These are phyloP conservation scores for Aspergillus ustus DNA, from an alignment of 2,329 filamentous ascomycete genomes.

Conservation along the genomic window DNA sequence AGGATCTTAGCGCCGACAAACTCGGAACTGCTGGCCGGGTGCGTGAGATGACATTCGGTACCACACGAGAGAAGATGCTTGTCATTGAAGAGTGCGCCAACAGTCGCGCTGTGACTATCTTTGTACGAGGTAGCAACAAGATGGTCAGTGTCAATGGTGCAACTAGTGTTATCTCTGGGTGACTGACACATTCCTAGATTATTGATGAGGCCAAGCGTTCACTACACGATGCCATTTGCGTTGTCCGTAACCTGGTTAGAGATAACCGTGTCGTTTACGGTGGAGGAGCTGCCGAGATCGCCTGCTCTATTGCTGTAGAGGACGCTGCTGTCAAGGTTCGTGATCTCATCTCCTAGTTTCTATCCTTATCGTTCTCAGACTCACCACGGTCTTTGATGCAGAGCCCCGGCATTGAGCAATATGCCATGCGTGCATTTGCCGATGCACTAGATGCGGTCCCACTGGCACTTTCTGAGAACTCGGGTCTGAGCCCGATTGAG, in stretches of 20 bases:
- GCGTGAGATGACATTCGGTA: conserved; percentile 94
- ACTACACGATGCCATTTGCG: conserved; percentile 94
- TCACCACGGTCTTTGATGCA: conserved; percentile 35
- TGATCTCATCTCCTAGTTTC: not conserved
- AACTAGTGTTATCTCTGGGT: not conserved
- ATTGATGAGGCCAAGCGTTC: conserved; percentile 99
- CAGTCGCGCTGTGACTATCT: conserved; percentile 92
- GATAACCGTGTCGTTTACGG: conserved; percentile 98
- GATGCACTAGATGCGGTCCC: conserved; percentile 92
- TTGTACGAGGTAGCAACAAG: conserved; percentile 98
- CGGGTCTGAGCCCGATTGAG: conserved; percentile 91
- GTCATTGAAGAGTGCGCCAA: conserved; percentile 99
- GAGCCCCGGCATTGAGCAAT: conserved; percentile 97
- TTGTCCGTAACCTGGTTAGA: conserved; percentile 91
- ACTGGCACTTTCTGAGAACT: conserved; percentile 97
- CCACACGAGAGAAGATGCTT: conserved; percentile 98
- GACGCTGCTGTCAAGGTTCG: conserved; percentile 81
- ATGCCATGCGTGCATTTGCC: conserved; percentile 97
- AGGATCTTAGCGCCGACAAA: conserved; percentile 89
- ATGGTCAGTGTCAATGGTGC: conserved; percentile 69
- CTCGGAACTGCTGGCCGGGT: conserved; percentile 88
- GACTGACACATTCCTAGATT: conserved; percentile 63
- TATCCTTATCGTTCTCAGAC: not conserved
- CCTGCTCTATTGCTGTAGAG: conserved; percentile 94
- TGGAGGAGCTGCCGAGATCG: conserved; percentile 94